phyloP scores from a whole-genome alignment of 1,284 basidiomycete genomes.

The Cryptococcus amylolentus region DNA sequence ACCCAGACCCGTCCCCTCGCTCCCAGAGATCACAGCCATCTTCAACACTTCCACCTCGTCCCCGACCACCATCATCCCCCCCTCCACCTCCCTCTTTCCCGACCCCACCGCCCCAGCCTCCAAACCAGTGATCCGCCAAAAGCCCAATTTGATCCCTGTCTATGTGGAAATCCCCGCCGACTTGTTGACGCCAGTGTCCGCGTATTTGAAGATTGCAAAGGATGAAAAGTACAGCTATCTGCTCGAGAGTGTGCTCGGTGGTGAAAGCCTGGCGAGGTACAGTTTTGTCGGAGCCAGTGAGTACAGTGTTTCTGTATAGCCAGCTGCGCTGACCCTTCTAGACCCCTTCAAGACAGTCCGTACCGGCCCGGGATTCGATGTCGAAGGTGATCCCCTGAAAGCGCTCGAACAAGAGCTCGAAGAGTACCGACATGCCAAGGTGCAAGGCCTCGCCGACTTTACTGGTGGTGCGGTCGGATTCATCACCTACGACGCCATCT shows the following conservation, averaged over 20 bases:
- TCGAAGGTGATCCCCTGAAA: conserved; percentile 80
- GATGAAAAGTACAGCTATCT: conserved; percentile 90
- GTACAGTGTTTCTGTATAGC: conserved; percentile 30
- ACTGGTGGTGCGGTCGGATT: conserved; percentile 95
- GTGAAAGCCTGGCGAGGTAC: conserved; percentile 88
- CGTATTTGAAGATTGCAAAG: conserved; percentile 88
- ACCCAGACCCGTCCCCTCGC: conserved; percentile 21
- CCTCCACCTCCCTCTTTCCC: conserved; percentile 23
- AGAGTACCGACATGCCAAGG: conserved; percentile 81
- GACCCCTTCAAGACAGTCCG: conserved; percentile 91
- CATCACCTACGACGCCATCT: conserved; percentile 93
- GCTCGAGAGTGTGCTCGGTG: conserved; percentile 84
- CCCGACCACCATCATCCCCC: conserved; percentile 36
- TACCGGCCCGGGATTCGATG: conserved; percentile 78
- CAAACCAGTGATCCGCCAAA: conserved; percentile 6
- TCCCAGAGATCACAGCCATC: conserved; percentile 37
- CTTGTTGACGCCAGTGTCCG: conserved; percentile 93
- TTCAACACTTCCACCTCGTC: conserved; percentile 26
- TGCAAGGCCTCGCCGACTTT: conserved; percentile 89
- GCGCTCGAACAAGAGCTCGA: conserved; percentile 82
- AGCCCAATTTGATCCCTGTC: conserved; percentile 63
- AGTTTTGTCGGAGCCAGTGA: conserved; percentile 92
- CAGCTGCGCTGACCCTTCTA: conserved; percentile 39
- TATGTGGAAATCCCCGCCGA: conserved; percentile 92
- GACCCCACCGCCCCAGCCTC: conserved; percentile 4